Evolutionary conservation across 768 basidiomycete genomes (phyloP).

Genomic region (Amanita exitialis): DNA sequence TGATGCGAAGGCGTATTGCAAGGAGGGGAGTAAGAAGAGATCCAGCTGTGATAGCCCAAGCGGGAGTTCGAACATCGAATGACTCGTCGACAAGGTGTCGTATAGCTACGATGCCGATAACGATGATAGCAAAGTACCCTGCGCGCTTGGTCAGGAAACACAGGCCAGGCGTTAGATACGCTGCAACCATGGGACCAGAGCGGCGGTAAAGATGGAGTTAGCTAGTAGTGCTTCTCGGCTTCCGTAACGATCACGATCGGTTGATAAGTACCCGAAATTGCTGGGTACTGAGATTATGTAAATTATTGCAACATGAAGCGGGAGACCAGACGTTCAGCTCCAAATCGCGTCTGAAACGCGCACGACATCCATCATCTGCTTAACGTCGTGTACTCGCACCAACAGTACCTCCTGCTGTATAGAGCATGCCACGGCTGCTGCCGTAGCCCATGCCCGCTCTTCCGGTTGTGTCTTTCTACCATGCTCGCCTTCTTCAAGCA

Average conservation of each 20-base stretch:
- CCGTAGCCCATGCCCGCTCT: conserved; percentile 73
- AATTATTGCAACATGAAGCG: no score
- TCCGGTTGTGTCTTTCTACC: conserved; percentile 50
- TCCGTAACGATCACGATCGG: no score
- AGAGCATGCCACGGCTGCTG: conserved; percentile 62
- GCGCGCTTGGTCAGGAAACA: background rate
- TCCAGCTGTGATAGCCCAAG: conserved; percentile 25
- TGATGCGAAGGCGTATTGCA: conserved; percentile 19
- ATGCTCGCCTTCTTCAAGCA: conserved; percentile 40
- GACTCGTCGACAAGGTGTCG: conserved; percentile 9
- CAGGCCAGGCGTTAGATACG: background rate
- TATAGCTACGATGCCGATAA: conserved; percentile 10
- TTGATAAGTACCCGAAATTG: no score
- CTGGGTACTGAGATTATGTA: no score
- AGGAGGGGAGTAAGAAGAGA: conserved; percentile 21
- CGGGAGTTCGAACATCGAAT: conserved; percentile 19
- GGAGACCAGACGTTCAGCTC: conserved; percentile 8
- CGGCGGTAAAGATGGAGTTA: no score
- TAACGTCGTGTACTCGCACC: conserved; percentile 77
- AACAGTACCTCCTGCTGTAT: conserved; percentile 64
- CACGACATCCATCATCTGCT: conserved; percentile 66
- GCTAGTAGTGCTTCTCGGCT: no score
- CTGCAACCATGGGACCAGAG: no score
- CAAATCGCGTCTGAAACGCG: conserved; percentile 55
- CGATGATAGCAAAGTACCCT: conserved; percentile 1